Evolutionary conservation across 176 grass and related monocot species (phyloP).

Genomic region (Rhynchospora tenuis): DNA sequence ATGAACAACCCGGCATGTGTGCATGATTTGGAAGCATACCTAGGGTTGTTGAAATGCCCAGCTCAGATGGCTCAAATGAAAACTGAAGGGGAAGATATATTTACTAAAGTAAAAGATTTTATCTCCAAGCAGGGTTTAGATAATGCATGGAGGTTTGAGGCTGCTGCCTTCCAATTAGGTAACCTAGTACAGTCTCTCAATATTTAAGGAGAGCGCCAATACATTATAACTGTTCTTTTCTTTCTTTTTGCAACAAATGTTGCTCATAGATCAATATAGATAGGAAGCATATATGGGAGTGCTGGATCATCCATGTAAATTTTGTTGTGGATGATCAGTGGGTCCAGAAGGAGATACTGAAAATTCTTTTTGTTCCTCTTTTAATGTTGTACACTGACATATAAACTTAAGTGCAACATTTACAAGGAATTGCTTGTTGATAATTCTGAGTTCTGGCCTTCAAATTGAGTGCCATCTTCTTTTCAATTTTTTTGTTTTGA

Average conservation of each 20-base stretch:
- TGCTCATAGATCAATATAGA: conserved; percentile 3
- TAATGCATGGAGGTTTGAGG: conserved; percentile 49
- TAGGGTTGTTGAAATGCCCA: conserved; percentile 57
- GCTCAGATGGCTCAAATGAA: conserved; percentile 28
- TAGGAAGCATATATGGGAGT: not conserved
- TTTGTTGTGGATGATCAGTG: conserved; percentile 3
- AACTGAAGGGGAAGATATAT: conserved; percentile 32
- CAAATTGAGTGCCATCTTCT: not conserved
- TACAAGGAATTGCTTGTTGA: not conserved
- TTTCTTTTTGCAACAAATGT: conserved; percentile 4
- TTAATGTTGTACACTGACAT: not conserved
- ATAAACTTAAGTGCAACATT: not conserved
- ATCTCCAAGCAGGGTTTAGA: conserved; percentile 29
- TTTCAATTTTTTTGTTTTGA: not conserved
- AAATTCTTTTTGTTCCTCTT: conserved; percentile 1
- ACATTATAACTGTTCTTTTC: not conserved
- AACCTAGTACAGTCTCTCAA: conserved; percentile 52
- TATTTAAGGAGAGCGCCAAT: conserved; percentile 23
- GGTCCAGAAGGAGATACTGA: not conserved
- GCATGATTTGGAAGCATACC: conserved; percentile 65
- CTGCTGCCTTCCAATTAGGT: conserved; percentile 37
- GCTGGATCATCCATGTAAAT: conserved; percentile 15
- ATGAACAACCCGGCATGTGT: conserved; percentile 53
- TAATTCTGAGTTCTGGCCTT: not conserved
- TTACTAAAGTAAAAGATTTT: conserved; percentile 35